phyloP scores from a whole-genome alignment of 495 filamentous ascomycete genomes.

The Aspergillus nidulans region DNA sequence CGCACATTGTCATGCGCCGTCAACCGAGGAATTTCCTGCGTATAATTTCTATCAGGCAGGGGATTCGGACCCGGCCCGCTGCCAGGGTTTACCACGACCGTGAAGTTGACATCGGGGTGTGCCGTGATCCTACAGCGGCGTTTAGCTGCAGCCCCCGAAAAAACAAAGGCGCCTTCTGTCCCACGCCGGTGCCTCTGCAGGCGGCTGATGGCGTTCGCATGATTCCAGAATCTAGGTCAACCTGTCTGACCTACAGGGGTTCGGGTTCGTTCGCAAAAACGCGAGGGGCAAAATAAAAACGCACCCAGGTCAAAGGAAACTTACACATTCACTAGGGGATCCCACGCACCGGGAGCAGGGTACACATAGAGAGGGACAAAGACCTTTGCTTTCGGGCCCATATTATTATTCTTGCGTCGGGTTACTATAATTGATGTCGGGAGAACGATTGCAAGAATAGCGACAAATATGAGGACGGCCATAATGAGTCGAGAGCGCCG shows the following conservation, averaged over 20 bases:
- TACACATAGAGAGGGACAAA: constrained; percentile 56
- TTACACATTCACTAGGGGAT: constrained; percentile 45
- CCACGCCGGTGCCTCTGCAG: constrained; percentile 17
- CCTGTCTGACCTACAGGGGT: constrained; percentile 11
- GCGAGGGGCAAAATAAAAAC: constrained; percentile 2
- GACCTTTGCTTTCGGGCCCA: constrained; percentile 42
- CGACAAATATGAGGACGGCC: constrained; percentile 25
- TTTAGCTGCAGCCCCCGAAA: constrained; percentile 22
- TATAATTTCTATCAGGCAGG: constrained; percentile 50
- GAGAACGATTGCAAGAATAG: constrained; percentile 32
- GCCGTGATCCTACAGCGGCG: constrained; percentile 31
- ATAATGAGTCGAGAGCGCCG: constrained; percentile 27
- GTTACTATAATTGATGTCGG: constrained; percentile 32
- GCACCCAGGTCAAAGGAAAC: constrained; percentile 22
- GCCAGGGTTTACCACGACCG: constrained; percentile 52
- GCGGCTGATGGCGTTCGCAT: constrained; percentile 22
- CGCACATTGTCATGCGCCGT: constrained; percentile 43
- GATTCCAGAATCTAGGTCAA: constrained; percentile 17
- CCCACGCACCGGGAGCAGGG: constrained; percentile 46
- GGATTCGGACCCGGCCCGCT: constrained; percentile 47
- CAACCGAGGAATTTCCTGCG: constrained; percentile 41
- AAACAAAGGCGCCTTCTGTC: constrained; percentile 11
- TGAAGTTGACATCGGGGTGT: constrained; percentile 46
- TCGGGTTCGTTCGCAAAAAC: neutral
- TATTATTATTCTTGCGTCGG: constrained; percentile 31